Conservation (phyloP, 2,329 filamentous ascomycete genomes). For the Monilinia laxa region DNA sequence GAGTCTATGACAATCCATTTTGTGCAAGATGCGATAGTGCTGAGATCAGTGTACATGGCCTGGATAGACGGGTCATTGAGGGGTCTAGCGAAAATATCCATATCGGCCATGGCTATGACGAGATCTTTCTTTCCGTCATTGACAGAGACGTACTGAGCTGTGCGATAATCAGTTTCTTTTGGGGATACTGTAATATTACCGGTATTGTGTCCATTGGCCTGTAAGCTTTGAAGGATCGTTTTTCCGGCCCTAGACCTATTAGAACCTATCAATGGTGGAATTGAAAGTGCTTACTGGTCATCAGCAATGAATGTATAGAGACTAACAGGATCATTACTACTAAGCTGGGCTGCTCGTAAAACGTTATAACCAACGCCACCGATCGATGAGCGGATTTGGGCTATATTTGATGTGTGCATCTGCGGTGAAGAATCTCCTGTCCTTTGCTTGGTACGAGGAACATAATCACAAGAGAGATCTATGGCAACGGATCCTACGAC, state of each 20-base stretch:
- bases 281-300: slow-evolving; percentile 58
- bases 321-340: slow-evolving; percentile 65
- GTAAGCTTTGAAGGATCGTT: slow-evolving; percentile 66
- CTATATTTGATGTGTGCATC: slow-evolving; percentile 81
- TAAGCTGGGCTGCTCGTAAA: slow-evolving; percentile 74
- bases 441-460: slow-evolving; percentile 34
- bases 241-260: slow-evolving; percentile 61
- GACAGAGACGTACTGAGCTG: slow-evolving; percentile 87
- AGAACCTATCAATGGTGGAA: neutral
- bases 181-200: slow-evolving; percentile 51
- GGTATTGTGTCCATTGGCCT: slow-evolving; percentile 62
- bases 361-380: slow-evolving; percentile 94
- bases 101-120: slow-evolving; percentile 92
- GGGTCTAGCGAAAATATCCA: slow-evolving; percentile 59
- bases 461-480: slow-evolving; percentile 81
- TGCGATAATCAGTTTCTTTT: slow-evolving; percentile 48
- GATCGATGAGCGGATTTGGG: slow-evolving; percentile 75
- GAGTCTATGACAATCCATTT: slow-evolving; percentile 81
- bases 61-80: slow-evolving; percentile 42
- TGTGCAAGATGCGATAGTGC: slow-evolving; percentile 18
- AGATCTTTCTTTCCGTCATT: slow-evolving; percentile 83
- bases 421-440: slow-evolving; percentile 40
- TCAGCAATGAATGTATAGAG: slow-evolving; percentile 76
- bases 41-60: neutral
- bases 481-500: slow-evolving; percentile 89